Evolutionary conservation across 2,329 filamentous ascomycete species (phyloP).

Genomic region (Nemania sp.): DNA sequence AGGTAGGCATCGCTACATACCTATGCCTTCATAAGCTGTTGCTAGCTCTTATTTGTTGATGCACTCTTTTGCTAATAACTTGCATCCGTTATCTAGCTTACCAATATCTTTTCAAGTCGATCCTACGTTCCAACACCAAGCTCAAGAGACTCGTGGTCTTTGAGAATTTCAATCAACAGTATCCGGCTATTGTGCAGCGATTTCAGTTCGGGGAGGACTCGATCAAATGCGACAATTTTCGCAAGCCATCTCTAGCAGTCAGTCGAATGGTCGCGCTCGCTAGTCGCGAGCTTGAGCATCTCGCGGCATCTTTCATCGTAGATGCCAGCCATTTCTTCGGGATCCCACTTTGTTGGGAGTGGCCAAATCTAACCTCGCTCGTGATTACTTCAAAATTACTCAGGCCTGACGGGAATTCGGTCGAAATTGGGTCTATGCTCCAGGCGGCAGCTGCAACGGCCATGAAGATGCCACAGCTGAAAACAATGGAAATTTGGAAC

Average conservation of each 20-base stretch:
- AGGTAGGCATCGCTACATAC: too few relatives aligned
- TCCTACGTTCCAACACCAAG: conserved; percentile 3
- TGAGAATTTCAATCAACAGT: conserved; percentile 42
- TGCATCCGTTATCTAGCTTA: too few relatives aligned
- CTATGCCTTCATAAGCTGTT: too few relatives aligned
- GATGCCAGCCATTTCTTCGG: conserved; percentile 41
- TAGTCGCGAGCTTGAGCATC: conserved; percentile 38
- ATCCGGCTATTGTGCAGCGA: too few relatives aligned
- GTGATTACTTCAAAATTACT: conserved; percentile 41
- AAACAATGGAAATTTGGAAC: conserved; percentile 45
- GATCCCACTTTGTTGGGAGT: conserved; percentile 33
- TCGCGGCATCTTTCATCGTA: conserved; percentile 39
- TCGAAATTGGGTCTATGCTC: conserved; percentile 34
- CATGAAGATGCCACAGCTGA: conserved; percentile 40
- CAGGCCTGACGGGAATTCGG: conserved; percentile 26
- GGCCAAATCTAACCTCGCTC: conserved; percentile 41
- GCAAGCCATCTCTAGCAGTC: conserved; percentile 29
- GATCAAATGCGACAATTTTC: too few relatives aligned
- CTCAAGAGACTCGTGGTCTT: conserved; percentile 31
- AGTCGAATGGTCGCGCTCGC: conserved; percentile 33
- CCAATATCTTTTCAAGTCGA: too few relatives aligned
- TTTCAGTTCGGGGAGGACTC: conserved; percentile 7
- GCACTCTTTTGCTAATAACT: too few relatives aligned
- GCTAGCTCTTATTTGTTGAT: neutral
- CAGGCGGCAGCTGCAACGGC: conserved; percentile 35